Conservation (phyloP, 441 rosid genomes). For the Aleurites moluccanus region DNA sequence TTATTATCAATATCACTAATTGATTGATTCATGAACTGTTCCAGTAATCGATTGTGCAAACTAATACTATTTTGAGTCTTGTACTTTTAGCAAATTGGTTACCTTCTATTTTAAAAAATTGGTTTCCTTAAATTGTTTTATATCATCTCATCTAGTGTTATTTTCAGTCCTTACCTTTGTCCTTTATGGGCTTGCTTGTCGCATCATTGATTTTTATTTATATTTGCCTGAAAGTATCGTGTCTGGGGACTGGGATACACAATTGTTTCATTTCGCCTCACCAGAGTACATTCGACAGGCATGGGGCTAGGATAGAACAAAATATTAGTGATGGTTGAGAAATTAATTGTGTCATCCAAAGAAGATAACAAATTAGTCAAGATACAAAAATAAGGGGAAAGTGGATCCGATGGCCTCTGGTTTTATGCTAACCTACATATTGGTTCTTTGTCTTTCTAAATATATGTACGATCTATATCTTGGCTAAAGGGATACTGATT, state of each 20-base stretch:
- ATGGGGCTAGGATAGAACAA: background rate
- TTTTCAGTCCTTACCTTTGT: background rate
- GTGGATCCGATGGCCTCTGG: too few species aligned
- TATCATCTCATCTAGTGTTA: background rate
- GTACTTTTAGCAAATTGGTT: background rate
- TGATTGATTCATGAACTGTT: background rate
- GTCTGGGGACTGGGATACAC: background rate
- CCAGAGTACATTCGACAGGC: background rate
- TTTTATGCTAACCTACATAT: too few species aligned
- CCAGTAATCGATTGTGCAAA: too few species aligned
- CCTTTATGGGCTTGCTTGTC: background rate
- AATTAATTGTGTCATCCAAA: background rate
- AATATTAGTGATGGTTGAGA: background rate
- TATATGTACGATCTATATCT: background rate
- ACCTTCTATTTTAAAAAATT: too few species aligned
- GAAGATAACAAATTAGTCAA: background rate
- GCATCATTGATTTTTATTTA: background rate
- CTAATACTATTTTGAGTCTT: background rate
- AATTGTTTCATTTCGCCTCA: background rate
- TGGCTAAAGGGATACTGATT: constrained; percentile 30
- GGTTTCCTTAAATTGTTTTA: background rate
- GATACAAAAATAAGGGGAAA: too few species aligned
- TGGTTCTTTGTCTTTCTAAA: background rate
- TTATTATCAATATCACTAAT: background rate
- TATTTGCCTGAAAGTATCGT: background rate